A percentile compares a stretch with the other conserved stretches of the same genome.
phyloP scores from a whole-genome alignment of 164 flowering plant genomes.

The Cinnamomum micranthum region DNA sequence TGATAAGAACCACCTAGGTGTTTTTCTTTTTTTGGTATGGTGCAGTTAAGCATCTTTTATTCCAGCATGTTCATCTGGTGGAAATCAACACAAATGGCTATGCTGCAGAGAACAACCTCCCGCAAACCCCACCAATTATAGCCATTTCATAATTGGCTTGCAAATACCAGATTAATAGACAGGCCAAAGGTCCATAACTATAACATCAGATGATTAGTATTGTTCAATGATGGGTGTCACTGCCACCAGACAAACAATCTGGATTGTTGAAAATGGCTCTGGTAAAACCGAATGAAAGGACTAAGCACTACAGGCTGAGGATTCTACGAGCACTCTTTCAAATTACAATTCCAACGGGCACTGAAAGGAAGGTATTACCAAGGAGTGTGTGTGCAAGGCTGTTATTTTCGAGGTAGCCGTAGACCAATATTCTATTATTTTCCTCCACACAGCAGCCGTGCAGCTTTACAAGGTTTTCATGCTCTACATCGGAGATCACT shows the following conservation, averaged over 20 bases:
- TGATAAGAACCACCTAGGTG: no score
- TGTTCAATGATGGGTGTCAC: not conserved
- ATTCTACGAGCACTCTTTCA: not conserved
- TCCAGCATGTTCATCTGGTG: not conserved
- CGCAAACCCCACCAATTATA: not conserved
- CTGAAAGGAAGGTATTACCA: conserved; percentile 36
- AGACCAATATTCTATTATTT: conserved; percentile 77
- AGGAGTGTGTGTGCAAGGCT: conserved; percentile 80
- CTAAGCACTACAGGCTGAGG: not conserved
- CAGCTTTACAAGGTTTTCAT: conserved; percentile 77
- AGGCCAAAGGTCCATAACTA: not conserved
- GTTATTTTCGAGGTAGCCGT: conserved; percentile 79
- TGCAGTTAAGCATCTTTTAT: not conserved
- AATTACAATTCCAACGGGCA: not conserved
- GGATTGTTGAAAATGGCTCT: not conserved
- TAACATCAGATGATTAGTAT: not conserved
- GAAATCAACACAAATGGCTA: not conserved
- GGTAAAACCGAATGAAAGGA: not conserved
- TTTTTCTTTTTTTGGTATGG: not conserved
- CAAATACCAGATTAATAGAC: no score
- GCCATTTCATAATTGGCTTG: no score
- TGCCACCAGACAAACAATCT: not conserved
- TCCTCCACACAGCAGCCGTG: conserved; percentile 88
- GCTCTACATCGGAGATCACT: conserved; percentile 64
- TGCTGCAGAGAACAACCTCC: not conserved